Evolutionary conservation across 2,329 filamentous ascomycete genomes (phyloP).

Genomic region (Phoma sp.): DNA sequence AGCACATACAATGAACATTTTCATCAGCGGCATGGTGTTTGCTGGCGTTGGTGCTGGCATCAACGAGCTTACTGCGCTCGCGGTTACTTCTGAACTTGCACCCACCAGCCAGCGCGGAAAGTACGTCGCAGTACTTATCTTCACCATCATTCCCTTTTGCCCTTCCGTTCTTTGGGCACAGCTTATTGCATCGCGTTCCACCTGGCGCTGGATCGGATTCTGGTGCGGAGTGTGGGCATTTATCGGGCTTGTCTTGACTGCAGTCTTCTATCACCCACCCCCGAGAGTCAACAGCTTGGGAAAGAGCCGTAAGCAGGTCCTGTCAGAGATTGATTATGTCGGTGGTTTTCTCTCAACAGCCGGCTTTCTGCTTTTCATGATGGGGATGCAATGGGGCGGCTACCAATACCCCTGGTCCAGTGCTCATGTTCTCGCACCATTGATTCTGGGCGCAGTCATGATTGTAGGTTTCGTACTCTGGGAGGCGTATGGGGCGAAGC

Average conservation of each 20-base stretch:
- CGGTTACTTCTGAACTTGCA: slow-evolving; percentile 70
- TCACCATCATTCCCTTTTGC: slow-evolving; percentile 67
- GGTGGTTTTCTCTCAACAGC: slow-evolving; percentile 32
- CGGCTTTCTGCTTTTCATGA: slow-evolving; percentile 40
- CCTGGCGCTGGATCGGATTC: slow-evolving; percentile 62
- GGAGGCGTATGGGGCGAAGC: slow-evolving; percentile 44
- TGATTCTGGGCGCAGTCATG: slow-evolving; percentile 57
- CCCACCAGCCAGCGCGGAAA: slow-evolving; percentile 68
- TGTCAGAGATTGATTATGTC: slow-evolving; percentile 37
- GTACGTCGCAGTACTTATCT: slow-evolving; percentile 65
- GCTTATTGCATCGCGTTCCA: slow-evolving; percentile 56
- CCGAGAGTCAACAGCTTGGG: slow-evolving; percentile 45
- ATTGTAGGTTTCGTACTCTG: slow-evolving; percentile 58
- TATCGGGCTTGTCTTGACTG: slow-evolving; percentile 58
- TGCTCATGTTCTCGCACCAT: slow-evolving; percentile 59
- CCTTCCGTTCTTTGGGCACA: slow-evolving; percentile 68
- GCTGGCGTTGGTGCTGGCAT: slow-evolving; percentile 70
- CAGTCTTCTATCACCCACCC: slow-evolving; percentile 52
- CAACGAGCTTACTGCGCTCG: slow-evolving; percentile 70
- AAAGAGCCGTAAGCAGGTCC: slow-evolving; percentile 32
- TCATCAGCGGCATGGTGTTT: slow-evolving; percentile 51
- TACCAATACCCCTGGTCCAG: slow-evolving; percentile 61
- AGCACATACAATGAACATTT: slow-evolving; percentile 34
- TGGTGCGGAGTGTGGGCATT: slow-evolving; percentile 59
- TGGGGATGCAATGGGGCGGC: slow-evolving; percentile 55